phyloP scores from a whole-genome alignment of 495 filamentous ascomycete genomes.

The Oidiodendron maius region DNA sequence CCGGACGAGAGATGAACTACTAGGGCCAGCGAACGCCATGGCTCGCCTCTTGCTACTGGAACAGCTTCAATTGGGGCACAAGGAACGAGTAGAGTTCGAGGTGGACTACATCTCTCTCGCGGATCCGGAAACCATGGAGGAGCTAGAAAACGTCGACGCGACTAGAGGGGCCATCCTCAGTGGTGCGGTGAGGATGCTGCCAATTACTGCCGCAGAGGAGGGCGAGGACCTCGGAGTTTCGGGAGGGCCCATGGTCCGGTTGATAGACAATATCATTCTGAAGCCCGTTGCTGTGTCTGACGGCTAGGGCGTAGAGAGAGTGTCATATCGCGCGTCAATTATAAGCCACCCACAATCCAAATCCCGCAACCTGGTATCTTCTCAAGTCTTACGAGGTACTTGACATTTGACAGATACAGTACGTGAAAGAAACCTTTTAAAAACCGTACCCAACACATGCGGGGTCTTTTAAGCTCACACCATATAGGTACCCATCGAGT shows the following conservation, averaged over 20 bases:
- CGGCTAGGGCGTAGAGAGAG: too few relatives aligned
- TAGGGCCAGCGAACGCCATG: constrained; percentile 58
- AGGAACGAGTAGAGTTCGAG: constrained; percentile 65
- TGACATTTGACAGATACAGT: too few relatives aligned
- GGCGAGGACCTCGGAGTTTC: constrained; percentile 72
- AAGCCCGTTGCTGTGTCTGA: constrained; percentile 34
- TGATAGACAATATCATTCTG: constrained; percentile 93
- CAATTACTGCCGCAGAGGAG: constrained; percentile 59
- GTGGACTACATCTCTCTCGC: constrained; percentile 83
- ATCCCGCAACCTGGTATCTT: too few relatives aligned
- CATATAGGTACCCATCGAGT: too few relatives aligned
- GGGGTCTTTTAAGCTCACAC: too few relatives aligned
- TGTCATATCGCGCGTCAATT: too few relatives aligned
- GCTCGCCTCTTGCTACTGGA: constrained; percentile 42
- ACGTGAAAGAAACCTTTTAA: too few relatives aligned
- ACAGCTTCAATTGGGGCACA: constrained; percentile 56
- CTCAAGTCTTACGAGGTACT: too few relatives aligned
- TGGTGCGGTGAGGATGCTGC: constrained; percentile 84
- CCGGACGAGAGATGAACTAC: constrained; percentile 52
- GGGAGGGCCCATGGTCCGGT: constrained; percentile 60
- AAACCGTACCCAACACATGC: too few relatives aligned
- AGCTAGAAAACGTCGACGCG: constrained; percentile 60
- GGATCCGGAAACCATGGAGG: constrained; percentile 73
- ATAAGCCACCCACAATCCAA: too few relatives aligned
- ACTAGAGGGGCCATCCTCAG: constrained; percentile 75